A percentile compares a stretch with the other conserved stretches of the same genome.
Conservation (phyloP, 106 monocot species). For the Amphibolis antarctica region DNA sequence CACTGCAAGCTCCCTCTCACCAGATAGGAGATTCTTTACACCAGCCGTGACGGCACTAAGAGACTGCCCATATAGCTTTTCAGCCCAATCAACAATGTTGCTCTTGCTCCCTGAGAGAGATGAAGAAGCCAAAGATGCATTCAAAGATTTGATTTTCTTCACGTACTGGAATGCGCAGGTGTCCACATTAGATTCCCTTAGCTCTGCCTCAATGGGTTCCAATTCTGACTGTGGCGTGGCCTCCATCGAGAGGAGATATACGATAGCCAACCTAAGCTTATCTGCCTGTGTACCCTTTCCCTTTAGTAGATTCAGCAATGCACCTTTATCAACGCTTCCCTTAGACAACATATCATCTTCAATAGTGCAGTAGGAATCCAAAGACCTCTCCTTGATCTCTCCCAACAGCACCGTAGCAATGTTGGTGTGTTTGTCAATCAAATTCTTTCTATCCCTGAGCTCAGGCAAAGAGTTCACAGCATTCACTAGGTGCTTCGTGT, state of each 20-base stretch:
- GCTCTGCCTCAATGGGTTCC: slow-evolving; percentile 59
- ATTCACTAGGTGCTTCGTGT: slow-evolving; percentile 82
- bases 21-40: slow-evolving; percentile 86
- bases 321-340: slow-evolving; percentile 44
- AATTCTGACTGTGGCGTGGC: slow-evolving; percentile 62
- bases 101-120: slow-evolving; percentile 52
- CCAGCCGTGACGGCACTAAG: slow-evolving; percentile 88
- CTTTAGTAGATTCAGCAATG: slow-evolving; percentile 47
- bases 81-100: slow-evolving; percentile 98
- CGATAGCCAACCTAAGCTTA: slow-evolving; percentile 77
- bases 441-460: slow-evolving; percentile 82
- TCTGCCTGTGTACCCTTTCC: slow-evolving; percentile 78
- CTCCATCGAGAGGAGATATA: slow-evolving; percentile 77
- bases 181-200: slow-evolving; percentile 76
- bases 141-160: slow-evolving; percentile 85
- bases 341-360: slow-evolving; percentile 80
- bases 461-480: slow-evolving; percentile 92
- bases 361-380: slow-evolving; percentile 72
- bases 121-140: slow-evolving; percentile 51
- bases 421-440: slow-evolving; percentile 90
- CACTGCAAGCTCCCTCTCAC: slow-evolving; percentile 66
- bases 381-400: slow-evolving; percentile 73
- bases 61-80: slow-evolving; percentile 91
- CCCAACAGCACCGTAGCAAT: slow-evolving; percentile 75
- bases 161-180: slow-evolving; percentile 77